Base-by-base conservation (phyloP, 2,329 filamentous ascomycete species). In the Cladorrhinum sp. region DNA sequence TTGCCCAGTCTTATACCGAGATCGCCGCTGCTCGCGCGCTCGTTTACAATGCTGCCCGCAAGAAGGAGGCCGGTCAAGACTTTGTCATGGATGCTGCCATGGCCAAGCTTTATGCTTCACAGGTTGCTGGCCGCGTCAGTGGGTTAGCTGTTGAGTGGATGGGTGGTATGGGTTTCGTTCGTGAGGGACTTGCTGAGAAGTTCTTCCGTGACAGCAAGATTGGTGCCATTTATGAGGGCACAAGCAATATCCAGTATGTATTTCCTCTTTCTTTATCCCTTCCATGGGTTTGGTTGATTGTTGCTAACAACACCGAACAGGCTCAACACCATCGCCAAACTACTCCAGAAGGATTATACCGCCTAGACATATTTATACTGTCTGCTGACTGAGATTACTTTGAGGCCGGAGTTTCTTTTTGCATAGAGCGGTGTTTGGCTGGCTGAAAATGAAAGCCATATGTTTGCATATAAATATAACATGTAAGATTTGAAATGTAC, bases 141-240 rank as follows among this genome's bases (percentile, higher is more conserved):
- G 87, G 93, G 6, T 83, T 90, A 53, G 95, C 93, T 0, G 86
- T 99, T 25, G 95, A 99, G 79, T 99, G 95, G 95, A 98, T 98
- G 93, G 95, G 95, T 52, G 95, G 95, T 63, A 98, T 99, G 95
- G 95, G 95, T 50, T 99, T 99, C 70, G 95, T 99, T 16, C 82
- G 95, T 50, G 95, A 99, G 76, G 95, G 95, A 0, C 86, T 96
- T 61, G 95, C 95, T 0, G 95, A 99, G 85, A 99, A 99, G 85
- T 97, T 89, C 80, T 99, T 89, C 83, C 84, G 95, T 51, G 95
- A 99, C 75, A 95, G 90, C 82, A 99, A 98, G 88, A 99, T 99
- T 71, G 95, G 95, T 9, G 92, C 92, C 66, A 98, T 97, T 68
- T 97, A 97, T 74, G 93, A 97, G 80, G 95, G 95, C 29, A 93